Percentiles rank a stretch among this genome's conserved stretches.
phyloP scores from a whole-genome alignment of 495 filamentous ascomycete species.

The Chaetomium fimeti region DNA sequence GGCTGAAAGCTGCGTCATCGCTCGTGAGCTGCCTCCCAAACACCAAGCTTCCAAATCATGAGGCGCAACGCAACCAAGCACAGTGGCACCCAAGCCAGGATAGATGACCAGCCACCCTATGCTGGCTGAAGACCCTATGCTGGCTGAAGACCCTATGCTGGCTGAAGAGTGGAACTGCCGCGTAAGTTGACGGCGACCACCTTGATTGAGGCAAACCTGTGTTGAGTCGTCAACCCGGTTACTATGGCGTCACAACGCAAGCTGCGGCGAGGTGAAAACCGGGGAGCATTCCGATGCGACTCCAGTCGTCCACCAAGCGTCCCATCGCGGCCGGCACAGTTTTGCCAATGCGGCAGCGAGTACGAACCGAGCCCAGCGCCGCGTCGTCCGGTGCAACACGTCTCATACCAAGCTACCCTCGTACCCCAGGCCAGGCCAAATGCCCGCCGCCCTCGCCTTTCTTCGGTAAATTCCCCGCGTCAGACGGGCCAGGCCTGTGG shows the following conservation, averaged over 20 bases:
- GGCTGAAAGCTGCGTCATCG: conserved; percentile 9
- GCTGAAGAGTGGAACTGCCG: conserved; percentile 14
- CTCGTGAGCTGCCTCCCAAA: background rate
- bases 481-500: conserved; percentile 7
- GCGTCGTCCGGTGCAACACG: background rate
- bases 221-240: no score
- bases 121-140: conserved; percentile 14
- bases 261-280: no score
- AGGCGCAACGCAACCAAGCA: background rate
- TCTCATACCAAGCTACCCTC: no score
- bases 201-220: no score
- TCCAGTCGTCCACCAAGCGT: no score
- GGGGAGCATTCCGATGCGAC: no score
- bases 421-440: background rate
- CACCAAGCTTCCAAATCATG: background rate
- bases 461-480: conserved; percentile 2
- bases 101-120: conserved; percentile 15
- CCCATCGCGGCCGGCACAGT: background rate
- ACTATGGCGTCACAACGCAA: no score
- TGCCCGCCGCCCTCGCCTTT: no score
- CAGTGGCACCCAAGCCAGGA: background rate
- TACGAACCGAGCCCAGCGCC: background rate
- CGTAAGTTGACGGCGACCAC: background rate
- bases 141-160: no score
- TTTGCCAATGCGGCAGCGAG: background rate